Conservation (phyloP, 495 filamentous ascomycete species). For the Tetracladium marchalianum region DNA sequence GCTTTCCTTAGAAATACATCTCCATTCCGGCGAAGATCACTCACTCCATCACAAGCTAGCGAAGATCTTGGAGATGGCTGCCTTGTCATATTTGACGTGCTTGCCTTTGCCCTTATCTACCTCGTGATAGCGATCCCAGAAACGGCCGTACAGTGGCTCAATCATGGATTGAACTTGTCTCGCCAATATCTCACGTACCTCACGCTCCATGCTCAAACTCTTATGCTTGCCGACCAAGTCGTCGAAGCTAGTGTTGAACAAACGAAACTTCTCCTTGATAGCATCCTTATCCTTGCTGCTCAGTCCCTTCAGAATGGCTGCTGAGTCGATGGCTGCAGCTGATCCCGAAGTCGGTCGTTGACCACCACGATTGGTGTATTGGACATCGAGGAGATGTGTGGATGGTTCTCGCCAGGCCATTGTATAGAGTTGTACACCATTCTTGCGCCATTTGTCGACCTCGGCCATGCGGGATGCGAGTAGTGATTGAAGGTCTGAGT, state of each 20-base stretch:
- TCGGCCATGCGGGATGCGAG: conserved; percentile 53
- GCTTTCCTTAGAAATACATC: too few relatives aligned
- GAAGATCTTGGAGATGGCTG: conserved; percentile 45
- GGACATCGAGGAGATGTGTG: conserved; percentile 76
- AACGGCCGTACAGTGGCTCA: conserved; percentile 87
- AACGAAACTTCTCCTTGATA: conserved; percentile 87
- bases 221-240: conserved; percentile 77
- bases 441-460: conserved; percentile 80
- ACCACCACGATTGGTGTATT: conserved; percentile 66
- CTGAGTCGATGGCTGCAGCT: conserved; percentile 55
- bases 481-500: conserved; percentile 66
- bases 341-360: conserved; percentile 58
- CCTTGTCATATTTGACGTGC: conserved; percentile 95
- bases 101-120: conserved; percentile 94
- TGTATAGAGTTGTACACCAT: conserved; percentile 68
- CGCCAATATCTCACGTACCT: conserved; percentile 67
- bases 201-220: conserved; percentile 70
- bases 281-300: conserved; percentile 85
- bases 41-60: conserved; percentile 11
- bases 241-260: conserved; percentile 87
- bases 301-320: conserved; percentile 71
- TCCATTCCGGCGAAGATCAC: too few relatives aligned
- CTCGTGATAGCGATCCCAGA: conserved; percentile 97
- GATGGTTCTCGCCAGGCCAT: conserved; percentile 86
- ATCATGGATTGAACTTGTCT: conserved; percentile 82